phyloP scores from a whole-genome alignment of 169 alveolate genomes.

The Plasmodium gonderi region DNA sequence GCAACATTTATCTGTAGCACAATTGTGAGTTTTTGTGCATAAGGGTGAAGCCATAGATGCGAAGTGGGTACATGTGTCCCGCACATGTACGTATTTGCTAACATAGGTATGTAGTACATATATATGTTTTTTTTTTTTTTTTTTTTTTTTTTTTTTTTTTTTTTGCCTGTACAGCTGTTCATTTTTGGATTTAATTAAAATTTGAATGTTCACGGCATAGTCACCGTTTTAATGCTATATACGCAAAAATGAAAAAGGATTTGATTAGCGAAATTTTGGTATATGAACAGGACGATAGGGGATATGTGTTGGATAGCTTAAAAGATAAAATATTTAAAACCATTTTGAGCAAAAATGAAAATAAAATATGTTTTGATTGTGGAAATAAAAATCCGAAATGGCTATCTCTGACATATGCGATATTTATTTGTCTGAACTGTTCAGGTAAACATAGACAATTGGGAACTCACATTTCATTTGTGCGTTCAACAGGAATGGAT shows the following conservation, averaged over 20 bases:
- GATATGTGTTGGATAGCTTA: constrained; percentile 85
- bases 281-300: constrained; percentile 84
- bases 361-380: constrained; percentile 94
- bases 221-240: neutral
- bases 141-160: constrained; percentile 5
- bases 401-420: constrained; percentile 95
- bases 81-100: neutral
- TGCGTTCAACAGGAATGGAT: constrained; percentile 93
- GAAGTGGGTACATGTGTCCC: constrained; percentile 5
- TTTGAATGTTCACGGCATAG: neutral
- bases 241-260: constrained; percentile 56
- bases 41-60: no score
- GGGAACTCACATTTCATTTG: constrained; percentile 97
- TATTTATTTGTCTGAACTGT: constrained; percentile 96
- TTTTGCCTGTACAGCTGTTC: neutral
- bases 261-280: constrained; percentile 63
- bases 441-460: constrained; percentile 94
- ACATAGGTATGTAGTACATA: neutral
- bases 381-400: constrained; percentile 97
- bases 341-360: constrained; percentile 82
- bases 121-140: constrained; percentile 17
- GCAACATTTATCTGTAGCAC: no score
- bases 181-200: neutral
- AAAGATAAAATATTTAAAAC: constrained; percentile 85
- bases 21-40: no score